Evolutionary conservation across 352 stramenopile species (phyloP).

Genomic region (Pythium volutum): DNA sequence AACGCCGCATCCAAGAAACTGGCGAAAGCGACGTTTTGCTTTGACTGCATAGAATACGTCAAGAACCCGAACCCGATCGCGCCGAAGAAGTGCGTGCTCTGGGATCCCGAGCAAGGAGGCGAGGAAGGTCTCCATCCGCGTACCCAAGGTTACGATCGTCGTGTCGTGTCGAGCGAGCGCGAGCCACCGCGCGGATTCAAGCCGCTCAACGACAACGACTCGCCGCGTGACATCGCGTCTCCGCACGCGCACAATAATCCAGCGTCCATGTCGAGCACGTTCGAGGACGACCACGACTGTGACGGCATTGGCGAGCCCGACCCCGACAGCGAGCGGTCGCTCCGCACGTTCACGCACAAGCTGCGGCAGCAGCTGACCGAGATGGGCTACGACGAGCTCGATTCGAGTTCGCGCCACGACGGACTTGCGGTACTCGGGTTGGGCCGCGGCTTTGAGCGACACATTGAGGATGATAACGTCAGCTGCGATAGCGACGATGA

Average conservation of each 20-base stretch:
- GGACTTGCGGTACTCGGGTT: conserved; percentile 19
- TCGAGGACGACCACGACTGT: neutral
- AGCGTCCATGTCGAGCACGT: conserved; percentile 3
- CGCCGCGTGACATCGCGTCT: conserved; percentile 1
- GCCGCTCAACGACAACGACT: conserved; percentile 7
- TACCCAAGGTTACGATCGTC: too few relatives aligned
- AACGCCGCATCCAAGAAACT: conserved; percentile 1
- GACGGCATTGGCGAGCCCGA: neutral
- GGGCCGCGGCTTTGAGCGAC: neutral
- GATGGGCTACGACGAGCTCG: conserved; percentile 5
- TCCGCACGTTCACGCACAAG: conserved; percentile 27
- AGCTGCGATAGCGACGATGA: neutral
- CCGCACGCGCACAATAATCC: neutral
- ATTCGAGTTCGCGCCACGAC: conserved; percentile 11
- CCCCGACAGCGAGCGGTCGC: conserved; percentile 22
- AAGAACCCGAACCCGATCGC: neutral
- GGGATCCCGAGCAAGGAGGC: neutral
- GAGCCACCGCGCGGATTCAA: neutral
- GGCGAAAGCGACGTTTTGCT: conserved; percentile 13
- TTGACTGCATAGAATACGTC: conserved; percentile 13
- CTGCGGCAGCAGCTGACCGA: conserved; percentile 20
- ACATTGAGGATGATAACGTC: neutral
- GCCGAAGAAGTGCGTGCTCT: neutral
- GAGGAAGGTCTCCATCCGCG: neutral
- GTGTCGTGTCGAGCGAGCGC: neutral